A percentile compares a stretch with the other conserved stretches of the same genome.
Conservation (phyloP, 345 rosid genomes). For the Salix exigua region DNA sequence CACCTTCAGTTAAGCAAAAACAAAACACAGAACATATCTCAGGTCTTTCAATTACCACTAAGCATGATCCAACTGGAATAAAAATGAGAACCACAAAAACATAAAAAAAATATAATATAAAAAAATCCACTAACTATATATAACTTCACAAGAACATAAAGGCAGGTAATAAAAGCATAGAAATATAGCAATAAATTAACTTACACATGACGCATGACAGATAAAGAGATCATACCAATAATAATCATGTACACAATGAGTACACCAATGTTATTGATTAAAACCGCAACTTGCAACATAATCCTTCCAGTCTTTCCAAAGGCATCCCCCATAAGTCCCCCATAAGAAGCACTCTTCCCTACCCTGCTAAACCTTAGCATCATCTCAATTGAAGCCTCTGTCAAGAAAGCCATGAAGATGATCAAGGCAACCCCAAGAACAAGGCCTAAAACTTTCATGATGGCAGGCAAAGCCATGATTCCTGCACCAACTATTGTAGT, state of each 20-base stretch:
- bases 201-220: no score
- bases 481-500: conserved; percentile 94
- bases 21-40: conserved; percentile 10
- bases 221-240: conserved; percentile 49
- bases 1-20: conserved; percentile 40
- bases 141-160: not conserved
- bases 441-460: conserved; percentile 83
- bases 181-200: not conserved
- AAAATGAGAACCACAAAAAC: not conserved
- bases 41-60: not conserved
- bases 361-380: conserved; percentile 74
- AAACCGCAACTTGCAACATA: conserved; percentile 56
- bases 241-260: conserved; percentile 96
- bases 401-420: conserved; percentile 73
- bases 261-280: conserved; percentile 80
- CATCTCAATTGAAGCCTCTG: conserved; percentile 73
- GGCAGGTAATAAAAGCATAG: not conserved
- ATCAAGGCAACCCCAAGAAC: conserved; percentile 63
- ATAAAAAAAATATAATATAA: not conserved
- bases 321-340: conserved; percentile 80
- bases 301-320: conserved; percentile 74
- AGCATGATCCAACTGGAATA: not conserved
- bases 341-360: conserved; percentile 61
- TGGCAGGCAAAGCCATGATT: conserved; percentile 95
- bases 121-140: not conserved